These are phyloP conservation scores for Colletotrichum musae DNA, from an alignment of 2,329 filamentous ascomycete genomes.

Conservation along the genomic window DNA sequence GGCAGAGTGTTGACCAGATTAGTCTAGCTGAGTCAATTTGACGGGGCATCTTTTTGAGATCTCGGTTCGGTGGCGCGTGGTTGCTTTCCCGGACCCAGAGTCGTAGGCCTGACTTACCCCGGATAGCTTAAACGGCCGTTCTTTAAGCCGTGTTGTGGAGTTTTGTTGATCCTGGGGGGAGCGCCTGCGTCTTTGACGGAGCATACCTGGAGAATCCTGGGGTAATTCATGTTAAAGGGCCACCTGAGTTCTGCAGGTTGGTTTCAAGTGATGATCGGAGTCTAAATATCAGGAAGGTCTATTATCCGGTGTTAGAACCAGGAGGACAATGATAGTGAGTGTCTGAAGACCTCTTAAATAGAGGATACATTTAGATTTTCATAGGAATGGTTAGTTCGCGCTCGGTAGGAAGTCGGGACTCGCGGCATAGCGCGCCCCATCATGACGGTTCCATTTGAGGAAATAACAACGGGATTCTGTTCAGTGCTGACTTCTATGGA, in stretches of 20 bases:
- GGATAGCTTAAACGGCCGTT: constrained; percentile 3
- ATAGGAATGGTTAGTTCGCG: no score
- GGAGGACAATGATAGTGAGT: no score
- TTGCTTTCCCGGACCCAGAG: not conserved
- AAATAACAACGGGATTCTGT: no score
- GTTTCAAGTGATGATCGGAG: not conserved
- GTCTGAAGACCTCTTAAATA: not conserved
- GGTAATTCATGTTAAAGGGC: not conserved
- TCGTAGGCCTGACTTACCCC: constrained; percentile 35
- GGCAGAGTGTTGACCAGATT: constrained; percentile 9
- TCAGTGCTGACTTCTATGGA: not conserved
- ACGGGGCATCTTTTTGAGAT: constrained; percentile 7
- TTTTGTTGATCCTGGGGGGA: constrained; percentile 19
- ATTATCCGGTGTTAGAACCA: no score
- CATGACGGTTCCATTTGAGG: no score
- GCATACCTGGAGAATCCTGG: not conserved
- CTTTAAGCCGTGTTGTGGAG: not conserved
- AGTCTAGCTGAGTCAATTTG: constrained; percentile 5
- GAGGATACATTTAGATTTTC: not conserved
- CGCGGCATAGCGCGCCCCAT: no score
- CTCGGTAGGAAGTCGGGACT: no score
- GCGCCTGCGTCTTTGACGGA: not conserved
- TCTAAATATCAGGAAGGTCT: not conserved
- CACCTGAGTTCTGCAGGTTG: not conserved
- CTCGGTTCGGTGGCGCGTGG: constrained; percentile 13